Evolutionary conservation across 768 basidiomycete species (phyloP).

Genomic region (Arthromyces matolae): DNA sequence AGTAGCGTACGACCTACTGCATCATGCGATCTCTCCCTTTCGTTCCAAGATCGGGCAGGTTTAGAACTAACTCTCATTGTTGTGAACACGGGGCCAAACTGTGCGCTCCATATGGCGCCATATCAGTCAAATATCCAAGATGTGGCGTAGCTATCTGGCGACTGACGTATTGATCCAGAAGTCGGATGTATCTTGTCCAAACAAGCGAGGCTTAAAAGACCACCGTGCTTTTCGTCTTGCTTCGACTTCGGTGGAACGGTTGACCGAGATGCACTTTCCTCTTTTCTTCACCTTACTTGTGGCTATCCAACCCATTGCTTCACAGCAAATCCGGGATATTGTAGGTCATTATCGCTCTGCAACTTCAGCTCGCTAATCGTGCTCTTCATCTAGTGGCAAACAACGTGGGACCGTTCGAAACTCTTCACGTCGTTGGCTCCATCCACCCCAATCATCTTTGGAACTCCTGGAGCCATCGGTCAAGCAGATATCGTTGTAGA

Average conservation of each 20-base stretch:
- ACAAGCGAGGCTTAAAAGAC: conserved; percentile 5
- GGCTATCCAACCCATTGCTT: conserved; percentile 8
- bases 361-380: not conserved
- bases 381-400: conserved; percentile 50
- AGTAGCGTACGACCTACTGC: not conserved
- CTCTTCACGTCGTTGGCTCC: conserved; percentile 48
- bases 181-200: not conserved
- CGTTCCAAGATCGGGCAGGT: not conserved
- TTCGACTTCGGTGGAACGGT: not conserved
- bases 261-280: conserved; percentile 4
- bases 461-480: conserved; percentile 50
- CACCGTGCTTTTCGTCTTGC: not conserved
- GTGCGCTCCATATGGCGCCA: not conserved
- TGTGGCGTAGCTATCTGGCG: not conserved
- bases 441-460: conserved; percentile 54
- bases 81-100: not conserved
- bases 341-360: conserved; percentile 1
- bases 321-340: conserved; percentile 23
- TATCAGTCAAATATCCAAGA: not conserved
- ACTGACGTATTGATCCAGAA: not conserved
- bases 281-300: conserved; percentile 6
- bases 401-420: conserved; percentile 47
- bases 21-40: conserved; percentile 1
- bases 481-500: conserved; percentile 61
- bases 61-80: not conserved